Conservation (phyloP, 371 early-diverging fungal genomes). For the Circinella umbellata region DNA sequence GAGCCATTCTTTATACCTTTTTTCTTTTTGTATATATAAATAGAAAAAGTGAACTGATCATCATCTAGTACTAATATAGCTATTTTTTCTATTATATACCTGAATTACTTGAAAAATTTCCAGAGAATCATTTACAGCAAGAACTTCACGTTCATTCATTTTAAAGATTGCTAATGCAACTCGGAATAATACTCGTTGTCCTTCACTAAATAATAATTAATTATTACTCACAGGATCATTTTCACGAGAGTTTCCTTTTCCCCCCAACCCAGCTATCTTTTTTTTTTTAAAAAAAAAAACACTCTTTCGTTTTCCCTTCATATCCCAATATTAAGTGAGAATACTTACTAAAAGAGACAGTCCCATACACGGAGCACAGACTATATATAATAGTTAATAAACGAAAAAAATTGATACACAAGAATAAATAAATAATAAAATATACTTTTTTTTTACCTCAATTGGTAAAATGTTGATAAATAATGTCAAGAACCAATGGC, state of each 20-base stretch:
- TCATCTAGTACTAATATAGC: background rate
- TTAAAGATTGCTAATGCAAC: constrained; percentile 81
- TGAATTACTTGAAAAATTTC: constrained; percentile 74
- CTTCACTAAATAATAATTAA: constrained; percentile 55
- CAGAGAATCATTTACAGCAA: constrained; percentile 67
- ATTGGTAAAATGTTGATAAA: constrained; percentile 77
- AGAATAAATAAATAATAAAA: background rate
- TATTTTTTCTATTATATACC: background rate
- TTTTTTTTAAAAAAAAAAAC: too few species aligned
- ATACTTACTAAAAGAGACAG: constrained; percentile 74
- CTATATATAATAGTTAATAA: constrained; percentile 23
- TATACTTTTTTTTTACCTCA: constrained; percentile 35
- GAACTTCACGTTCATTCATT: constrained; percentile 70
- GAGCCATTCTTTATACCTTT: background rate
- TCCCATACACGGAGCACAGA: constrained; percentile 86
- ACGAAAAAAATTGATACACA: too few species aligned
- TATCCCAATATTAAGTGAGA: background rate
- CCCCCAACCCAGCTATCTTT: too few species aligned
- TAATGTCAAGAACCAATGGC: constrained; percentile 80
- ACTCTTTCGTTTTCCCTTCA: background rate
- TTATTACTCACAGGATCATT: background rate
- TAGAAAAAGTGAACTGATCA: constrained; percentile 47
- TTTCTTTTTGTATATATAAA: constrained; percentile 46
- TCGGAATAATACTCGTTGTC: constrained; percentile 79
- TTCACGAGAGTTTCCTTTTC: too few species aligned